Percentiles rank a stretch among this genome's conserved stretches.
These are phyloP conservation scores for Penicillium freii DNA, from an alignment of 2,329 filamentous ascomycete genomes.

Conservation along the genomic window DNA sequence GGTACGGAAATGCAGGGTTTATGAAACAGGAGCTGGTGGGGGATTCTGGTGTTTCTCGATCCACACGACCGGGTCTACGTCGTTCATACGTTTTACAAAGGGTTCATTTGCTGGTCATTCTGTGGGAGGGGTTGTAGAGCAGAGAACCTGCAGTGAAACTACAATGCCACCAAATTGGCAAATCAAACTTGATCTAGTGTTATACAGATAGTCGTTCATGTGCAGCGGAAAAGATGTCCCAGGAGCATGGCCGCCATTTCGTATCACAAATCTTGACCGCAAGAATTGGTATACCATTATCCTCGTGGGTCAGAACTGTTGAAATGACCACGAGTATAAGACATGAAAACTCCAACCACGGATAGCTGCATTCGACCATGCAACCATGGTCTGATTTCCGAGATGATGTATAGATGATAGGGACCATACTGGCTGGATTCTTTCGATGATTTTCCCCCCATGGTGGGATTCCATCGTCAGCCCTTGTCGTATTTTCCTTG, in stretches of 20 bases:
- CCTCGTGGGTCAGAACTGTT: background rate
- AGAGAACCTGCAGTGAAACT: constrained; percentile 4
- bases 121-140: background rate
- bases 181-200: constrained; percentile 14
- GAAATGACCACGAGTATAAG: background rate
- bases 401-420: constrained; percentile 7
- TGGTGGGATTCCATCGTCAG: background rate
- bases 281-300: background rate
- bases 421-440: background rate
- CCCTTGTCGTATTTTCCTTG: constrained; percentile 2
- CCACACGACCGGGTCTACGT: background rate
- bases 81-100: constrained; percentile 4
- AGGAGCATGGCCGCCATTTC: constrained; percentile 36
- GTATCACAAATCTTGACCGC: constrained; percentile 11
- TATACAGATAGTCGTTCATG: constrained; percentile 11
- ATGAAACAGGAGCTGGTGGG: constrained; percentile 22
- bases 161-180: constrained; percentile 1
- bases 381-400: constrained; percentile 19
- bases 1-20: constrained; percentile 18
- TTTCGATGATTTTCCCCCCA: background rate
- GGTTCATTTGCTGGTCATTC: constrained; percentile 4
- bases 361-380: constrained; percentile 21
- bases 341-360: constrained; percentile 19
- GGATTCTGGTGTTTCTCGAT: background rate
- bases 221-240: constrained; percentile 27